Percentiles rank a stretch among this genome's conserved stretches.
These are phyloP conservation scores for Peronospora belbahrii DNA, from an alignment of 352 stramenopile genomes.

Conservation along the genomic window DNA sequence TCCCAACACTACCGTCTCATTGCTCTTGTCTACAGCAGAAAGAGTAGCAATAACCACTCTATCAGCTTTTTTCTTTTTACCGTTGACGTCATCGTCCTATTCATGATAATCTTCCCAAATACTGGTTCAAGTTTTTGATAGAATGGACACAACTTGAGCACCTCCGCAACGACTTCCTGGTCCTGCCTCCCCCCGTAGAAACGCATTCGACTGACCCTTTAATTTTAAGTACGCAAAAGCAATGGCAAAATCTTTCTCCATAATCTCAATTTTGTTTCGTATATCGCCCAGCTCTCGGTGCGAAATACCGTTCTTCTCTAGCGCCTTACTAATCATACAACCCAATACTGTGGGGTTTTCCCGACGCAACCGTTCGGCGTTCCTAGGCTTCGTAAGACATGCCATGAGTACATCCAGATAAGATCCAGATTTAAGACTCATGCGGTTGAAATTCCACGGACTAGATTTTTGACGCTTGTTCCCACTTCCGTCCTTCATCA, in stretches of 20 bases:
- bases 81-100: neutral
- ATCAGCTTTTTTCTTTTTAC: slow-evolving; percentile 1
- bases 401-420: slow-evolving; percentile 24
- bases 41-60: neutral
- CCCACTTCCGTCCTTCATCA: neutral
- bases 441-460: slow-evolving; percentile 16
- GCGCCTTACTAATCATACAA: slow-evolving; percentile 11
- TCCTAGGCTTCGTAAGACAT: slow-evolving; percentile 26
- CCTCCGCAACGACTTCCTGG: slow-evolving; percentile 6
- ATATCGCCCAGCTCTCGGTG: slow-evolving; percentile 13
- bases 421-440: slow-evolving; percentile 5
- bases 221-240: slow-evolving; percentile 12
- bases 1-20: neutral
- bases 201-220: slow-evolving; percentile 17
- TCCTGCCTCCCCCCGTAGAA: slow-evolving; percentile 10
- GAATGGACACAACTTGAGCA: slow-evolving; percentile 20
- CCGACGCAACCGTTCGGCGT: slow-evolving; percentile 26
- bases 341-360: slow-evolving; percentile 12
- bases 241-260: slow-evolving; percentile 16
- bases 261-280: slow-evolving; percentile 3
- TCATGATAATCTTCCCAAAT: slow-evolving; percentile 1
- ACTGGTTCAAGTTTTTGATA: slow-evolving; percentile 25
- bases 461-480: slow-evolving; percentile 2
- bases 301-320: slow-evolving; percentile 13
- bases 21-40: slow-evolving; percentile 1